Percentiles rank a stretch among this genome's conserved stretches.
Evolutionary conservation across 768 basidiomycete genomes (phyloP).

Genomic region (Asterophora parasitica): DNA sequence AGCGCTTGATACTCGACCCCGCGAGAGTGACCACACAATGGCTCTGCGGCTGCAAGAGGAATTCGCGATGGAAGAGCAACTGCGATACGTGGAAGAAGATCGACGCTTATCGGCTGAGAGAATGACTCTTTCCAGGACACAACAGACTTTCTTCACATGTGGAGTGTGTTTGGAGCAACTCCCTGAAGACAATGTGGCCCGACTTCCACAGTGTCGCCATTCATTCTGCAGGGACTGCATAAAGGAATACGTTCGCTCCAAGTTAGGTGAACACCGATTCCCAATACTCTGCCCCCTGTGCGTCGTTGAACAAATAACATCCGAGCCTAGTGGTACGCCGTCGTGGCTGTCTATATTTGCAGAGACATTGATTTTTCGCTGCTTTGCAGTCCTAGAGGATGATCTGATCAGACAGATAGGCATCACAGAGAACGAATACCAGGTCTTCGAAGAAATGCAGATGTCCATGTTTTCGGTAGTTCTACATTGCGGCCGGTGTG

Average conservation of each 20-base stretch:
- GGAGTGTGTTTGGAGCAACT: conserved; percentile 48
- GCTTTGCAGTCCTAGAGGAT: conserved; percentile 32
- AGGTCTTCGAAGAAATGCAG: conserved; percentile 42
- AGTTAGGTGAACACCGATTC: conserved; percentile 48
- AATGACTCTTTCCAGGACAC: conserved; percentile 1
- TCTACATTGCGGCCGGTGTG: conserved; percentile 42
- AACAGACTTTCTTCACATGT: conserved; percentile 41
- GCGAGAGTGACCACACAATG: background rate
- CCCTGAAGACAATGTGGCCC: background rate
- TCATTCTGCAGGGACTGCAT: conserved; percentile 52
- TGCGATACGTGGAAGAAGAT: background rate
- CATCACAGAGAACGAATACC: conserved; percentile 38
- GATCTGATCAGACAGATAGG: conserved; percentile 36
- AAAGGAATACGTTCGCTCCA: conserved; percentile 33
- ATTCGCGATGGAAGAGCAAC: background rate
- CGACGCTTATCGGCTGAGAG: background rate
- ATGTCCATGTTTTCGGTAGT: conserved; percentile 35
- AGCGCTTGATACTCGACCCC: background rate
- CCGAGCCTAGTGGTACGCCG: conserved; percentile 13
- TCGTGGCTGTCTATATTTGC: background rate
- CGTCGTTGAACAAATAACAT: conserved; percentile 18
- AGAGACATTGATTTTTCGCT: conserved; percentile 12
- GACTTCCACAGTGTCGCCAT: conserved; percentile 43
- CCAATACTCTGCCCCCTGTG: conserved; percentile 64
- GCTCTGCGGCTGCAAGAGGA: conserved; percentile 1